Conservation (phyloP, 176 grass and related monocot species). For the Lolium multiflorum region DNA sequence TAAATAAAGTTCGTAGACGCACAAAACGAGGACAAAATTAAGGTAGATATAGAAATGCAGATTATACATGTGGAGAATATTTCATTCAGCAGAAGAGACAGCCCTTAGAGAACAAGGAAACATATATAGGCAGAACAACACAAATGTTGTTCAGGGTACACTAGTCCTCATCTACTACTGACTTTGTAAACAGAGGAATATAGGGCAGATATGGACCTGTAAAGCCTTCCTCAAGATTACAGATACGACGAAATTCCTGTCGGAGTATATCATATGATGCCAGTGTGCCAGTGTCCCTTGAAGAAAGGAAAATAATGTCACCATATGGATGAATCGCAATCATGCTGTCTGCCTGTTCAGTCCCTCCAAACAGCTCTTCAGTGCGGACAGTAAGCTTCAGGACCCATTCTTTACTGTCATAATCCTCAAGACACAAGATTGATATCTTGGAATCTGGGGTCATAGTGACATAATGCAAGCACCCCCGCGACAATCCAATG, state of each 20-base stretch:
- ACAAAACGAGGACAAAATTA: not conserved
- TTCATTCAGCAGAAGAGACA: not conserved
- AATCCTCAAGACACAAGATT: not conserved
- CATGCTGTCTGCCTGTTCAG: not conserved
- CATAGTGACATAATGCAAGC: not conserved
- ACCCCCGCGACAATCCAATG: not conserved
- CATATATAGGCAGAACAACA: not conserved
- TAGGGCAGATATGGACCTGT: not conserved
- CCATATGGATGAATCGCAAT: not conserved
- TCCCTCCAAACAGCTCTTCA: slow-evolving; percentile 3
- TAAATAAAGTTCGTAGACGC: not conserved
- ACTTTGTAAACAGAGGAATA: not conserved
- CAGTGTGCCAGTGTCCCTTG: not conserved
- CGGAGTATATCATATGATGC: not conserved
- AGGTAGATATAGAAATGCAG: not conserved
- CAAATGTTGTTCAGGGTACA: not conserved
- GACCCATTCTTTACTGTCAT: not conserved
- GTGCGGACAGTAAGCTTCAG: not conserved
- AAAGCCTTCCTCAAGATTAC: not conserved
- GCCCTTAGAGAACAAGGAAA: not conserved
- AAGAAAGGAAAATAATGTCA: not conserved
- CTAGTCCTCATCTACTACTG: not conserved
- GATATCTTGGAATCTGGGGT: not conserved
- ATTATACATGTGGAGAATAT: not conserved
- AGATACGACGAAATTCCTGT: not conserved